Evolutionary conservation across 2,329 filamentous ascomycete genomes (phyloP).

Genomic region (Biscogniauxia sp.): DNA sequence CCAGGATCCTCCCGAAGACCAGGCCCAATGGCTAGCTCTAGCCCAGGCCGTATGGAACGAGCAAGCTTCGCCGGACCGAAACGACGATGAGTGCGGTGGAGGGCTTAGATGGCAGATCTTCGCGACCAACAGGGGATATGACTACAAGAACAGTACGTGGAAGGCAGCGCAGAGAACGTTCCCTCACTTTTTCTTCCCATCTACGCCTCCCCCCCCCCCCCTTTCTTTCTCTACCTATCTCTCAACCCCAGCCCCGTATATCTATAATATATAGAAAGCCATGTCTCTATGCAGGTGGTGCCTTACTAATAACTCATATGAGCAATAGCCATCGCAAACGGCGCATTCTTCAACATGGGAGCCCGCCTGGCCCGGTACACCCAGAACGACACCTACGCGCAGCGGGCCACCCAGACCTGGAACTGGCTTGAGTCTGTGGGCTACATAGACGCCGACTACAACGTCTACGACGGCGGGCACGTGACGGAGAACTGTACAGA

Average conservation of each 20-base stretch:
- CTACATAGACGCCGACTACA: slow-evolving; percentile 43
- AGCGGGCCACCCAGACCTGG: slow-evolving; percentile 59
- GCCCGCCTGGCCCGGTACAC: slow-evolving; percentile 64
- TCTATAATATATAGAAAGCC: neutral
- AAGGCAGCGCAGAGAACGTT: neutral
- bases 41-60: slow-evolving; percentile 64
- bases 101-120: slow-evolving; percentile 68
- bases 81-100: slow-evolving; percentile 57
- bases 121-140: slow-evolving; percentile 52
- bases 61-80: slow-evolving; percentile 51
- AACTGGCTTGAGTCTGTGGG: slow-evolving; percentile 47
- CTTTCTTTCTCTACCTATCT: no score
- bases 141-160: slow-evolving; percentile 42
- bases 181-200: no score
- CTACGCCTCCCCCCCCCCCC: no score
- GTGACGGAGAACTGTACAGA: slow-evolving; percentile 42
- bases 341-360: slow-evolving; percentile 47
- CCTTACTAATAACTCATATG: slow-evolving; percentile 4
- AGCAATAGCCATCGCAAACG: slow-evolving; percentile 42
- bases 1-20: slow-evolving; percentile 46
- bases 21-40: slow-evolving; percentile 61
- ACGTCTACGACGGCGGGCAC: slow-evolving; percentile 49
- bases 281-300: neutral
- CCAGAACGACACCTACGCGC: slow-evolving; percentile 58
- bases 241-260: neutral